A percentile compares a stretch with the other conserved stretches of the same genome.
Conservation (phyloP, 179 eudicot species). For the Beta macrorhiza region DNA sequence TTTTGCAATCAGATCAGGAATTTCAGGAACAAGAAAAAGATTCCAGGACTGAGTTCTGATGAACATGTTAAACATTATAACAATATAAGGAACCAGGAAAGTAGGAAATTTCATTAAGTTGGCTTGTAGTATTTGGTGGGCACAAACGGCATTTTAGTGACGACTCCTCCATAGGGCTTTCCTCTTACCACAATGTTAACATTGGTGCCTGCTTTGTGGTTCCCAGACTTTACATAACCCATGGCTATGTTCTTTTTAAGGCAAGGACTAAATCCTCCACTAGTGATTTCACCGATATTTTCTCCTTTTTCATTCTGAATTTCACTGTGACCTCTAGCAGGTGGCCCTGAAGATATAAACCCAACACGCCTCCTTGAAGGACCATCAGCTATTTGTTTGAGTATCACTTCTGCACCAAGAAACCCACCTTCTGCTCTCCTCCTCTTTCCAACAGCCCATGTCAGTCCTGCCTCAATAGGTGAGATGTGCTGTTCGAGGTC, state of each 20-base stretch:
- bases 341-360: conserved; percentile 76
- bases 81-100: not conserved
- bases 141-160: conserved; percentile 96
- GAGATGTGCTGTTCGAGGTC: conserved; percentile 92
- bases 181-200: conserved; percentile 72
- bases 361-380: conserved; percentile 78
- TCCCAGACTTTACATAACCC: conserved; percentile 92
- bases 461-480: conserved; percentile 92
- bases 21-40: conserved; percentile 22
- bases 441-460: conserved; percentile 96
- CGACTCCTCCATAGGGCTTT: conserved; percentile 67
- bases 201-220: conserved; percentile 82
- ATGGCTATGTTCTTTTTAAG: conserved; percentile 96
- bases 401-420: conserved; percentile 86
- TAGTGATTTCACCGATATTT: conserved; percentile 85
- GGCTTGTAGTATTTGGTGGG: conserved; percentile 94
- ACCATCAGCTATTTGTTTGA: conserved; percentile 79
- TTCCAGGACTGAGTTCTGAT: conserved; percentile 9
- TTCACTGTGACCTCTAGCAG: conserved; percentile 92
- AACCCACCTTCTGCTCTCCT: conserved; percentile 91
- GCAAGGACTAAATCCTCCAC: conserved; percentile 98
- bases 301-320: conserved; percentile 72
- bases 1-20: conserved; percentile 17
- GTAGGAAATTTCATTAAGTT: conserved; percentile 25
- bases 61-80: conserved; percentile 13